phyloP scores from a whole-genome alignment of 805 yeast genomes.

The Metschnikowia vanudenii region DNA sequence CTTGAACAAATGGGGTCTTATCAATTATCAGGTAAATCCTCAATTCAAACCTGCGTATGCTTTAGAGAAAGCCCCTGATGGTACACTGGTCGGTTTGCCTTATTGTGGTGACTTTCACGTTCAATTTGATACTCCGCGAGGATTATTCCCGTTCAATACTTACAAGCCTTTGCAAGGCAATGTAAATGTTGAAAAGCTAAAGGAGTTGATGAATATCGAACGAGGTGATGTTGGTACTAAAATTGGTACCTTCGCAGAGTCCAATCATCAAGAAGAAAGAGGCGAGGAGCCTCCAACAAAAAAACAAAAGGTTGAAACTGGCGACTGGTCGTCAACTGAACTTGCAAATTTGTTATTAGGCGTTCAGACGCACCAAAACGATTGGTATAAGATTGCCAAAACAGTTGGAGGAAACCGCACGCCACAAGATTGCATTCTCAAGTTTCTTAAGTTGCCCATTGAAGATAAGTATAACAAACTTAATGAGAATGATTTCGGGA shows the following conservation, averaged over 20 bases:
- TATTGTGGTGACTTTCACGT: constrained; percentile 74
- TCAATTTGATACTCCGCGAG: constrained; percentile 85
- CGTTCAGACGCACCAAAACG: constrained; percentile 59
- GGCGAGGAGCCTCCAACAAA: constrained; percentile 23
- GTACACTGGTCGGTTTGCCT: constrained; percentile 54
- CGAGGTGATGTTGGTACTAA: constrained; percentile 9
- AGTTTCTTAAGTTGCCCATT: constrained; percentile 76
- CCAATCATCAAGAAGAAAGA: background rate
- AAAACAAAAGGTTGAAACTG: constrained; percentile 24
- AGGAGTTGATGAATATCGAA: constrained; percentile 24
- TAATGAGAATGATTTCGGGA: constrained; percentile 51
- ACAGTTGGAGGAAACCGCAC: constrained; percentile 63
- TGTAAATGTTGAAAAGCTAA: constrained; percentile 39
- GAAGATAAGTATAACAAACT: constrained; percentile 69
- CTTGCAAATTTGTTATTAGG: constrained; percentile 60
- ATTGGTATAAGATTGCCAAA: constrained; percentile 77
- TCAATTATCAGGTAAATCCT: constrained; percentile 88
- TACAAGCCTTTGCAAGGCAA: constrained; percentile 62
- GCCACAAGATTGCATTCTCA: constrained; percentile 74
- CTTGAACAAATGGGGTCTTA: constrained; percentile 87
- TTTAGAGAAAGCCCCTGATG: constrained; percentile 49
- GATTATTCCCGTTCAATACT: constrained; percentile 86
- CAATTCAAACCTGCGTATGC: constrained; percentile 64
- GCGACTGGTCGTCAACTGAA: constrained; percentile 67
- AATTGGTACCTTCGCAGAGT: background rate